Percentiles rank a stretch among this genome's conserved stretches.
These are phyloP conservation scores for Pseudoscleropodium purum DNA, from an alignment of 225 moss, liverwort and hornwort species.

Conservation along the genomic window DNA sequence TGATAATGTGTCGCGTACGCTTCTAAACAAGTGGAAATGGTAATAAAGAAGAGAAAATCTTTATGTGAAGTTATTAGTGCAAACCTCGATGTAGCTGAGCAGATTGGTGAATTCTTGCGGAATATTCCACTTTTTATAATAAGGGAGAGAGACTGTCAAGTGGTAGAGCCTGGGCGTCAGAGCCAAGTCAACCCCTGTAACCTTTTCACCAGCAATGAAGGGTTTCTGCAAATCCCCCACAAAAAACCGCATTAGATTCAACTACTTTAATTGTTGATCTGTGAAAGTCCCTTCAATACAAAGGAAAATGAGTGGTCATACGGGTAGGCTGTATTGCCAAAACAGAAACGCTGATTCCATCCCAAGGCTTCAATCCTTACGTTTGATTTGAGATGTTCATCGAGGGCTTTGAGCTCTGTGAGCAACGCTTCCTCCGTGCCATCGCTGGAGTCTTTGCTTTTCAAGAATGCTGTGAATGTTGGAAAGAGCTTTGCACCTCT, in stretches of 20 bases:
- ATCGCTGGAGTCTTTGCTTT: constrained; percentile 69
- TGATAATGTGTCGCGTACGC: not conserved
- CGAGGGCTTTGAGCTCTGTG: constrained; percentile 44
- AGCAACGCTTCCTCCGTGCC: constrained; percentile 58
- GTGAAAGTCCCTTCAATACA: not conserved
- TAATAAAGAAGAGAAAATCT: not conserved
- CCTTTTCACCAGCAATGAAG: constrained; percentile 67
- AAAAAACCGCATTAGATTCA: not conserved
- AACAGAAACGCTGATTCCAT: not conserved
- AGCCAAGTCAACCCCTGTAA: constrained; percentile 64
- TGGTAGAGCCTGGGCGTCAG: constrained; percentile 78
- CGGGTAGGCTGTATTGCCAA: not conserved
- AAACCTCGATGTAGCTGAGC: constrained; percentile 60
- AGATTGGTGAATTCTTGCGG: constrained; percentile 44
- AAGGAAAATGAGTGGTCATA: not conserved
- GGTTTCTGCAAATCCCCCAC: constrained; percentile 36
- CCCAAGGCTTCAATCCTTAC: constrained; percentile 19
- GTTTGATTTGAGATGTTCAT: constrained; percentile 48
- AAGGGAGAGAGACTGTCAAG: constrained; percentile 49
- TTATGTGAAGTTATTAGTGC: not conserved
- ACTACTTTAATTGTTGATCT: not conserved
- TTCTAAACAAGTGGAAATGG: not conserved
- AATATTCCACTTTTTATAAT: constrained; percentile 75
- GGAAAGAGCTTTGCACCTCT: constrained; percentile 68
- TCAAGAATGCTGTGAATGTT: constrained; percentile 59